Conservation (phyloP, 345 rosid genomes). For the Tarenaya hassleriana region DNA sequence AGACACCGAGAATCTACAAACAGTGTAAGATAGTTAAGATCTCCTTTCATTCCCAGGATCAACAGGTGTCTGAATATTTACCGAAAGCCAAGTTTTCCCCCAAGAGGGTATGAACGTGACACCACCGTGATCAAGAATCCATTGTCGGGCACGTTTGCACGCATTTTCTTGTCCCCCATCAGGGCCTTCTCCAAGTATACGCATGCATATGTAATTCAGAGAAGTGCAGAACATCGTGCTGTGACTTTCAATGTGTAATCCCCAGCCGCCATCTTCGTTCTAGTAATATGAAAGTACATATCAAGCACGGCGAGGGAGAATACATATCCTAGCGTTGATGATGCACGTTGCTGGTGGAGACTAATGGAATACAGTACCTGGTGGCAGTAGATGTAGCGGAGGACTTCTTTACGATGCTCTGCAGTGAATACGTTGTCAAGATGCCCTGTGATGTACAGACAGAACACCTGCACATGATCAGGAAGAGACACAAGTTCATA, state of each 20-base stretch:
- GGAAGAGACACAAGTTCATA: too few species aligned
- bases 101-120: conserved; percentile 36
- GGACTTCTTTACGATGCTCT: conserved; percentile 20
- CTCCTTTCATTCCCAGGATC: not conserved
- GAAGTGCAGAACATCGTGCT: conserved; percentile 42
- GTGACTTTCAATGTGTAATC: conserved; percentile 35
- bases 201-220: conserved; percentile 34
- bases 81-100: conserved; percentile 51
- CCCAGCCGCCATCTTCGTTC: conserved; percentile 50
- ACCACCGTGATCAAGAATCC: conserved; percentile 47
- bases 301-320: not conserved
- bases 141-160: conserved; percentile 31
- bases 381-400: conserved; percentile 22
- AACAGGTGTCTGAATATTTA: conserved; percentile 3
- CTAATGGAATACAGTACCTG: conserved; percentile 10
- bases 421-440: conserved; percentile 16
- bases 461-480: conserved; percentile 13
- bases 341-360: not conserved
- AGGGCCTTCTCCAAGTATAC: too few species aligned
- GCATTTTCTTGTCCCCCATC: too few species aligned
- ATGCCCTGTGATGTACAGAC: conserved; percentile 19
- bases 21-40: conserved; percentile 5
- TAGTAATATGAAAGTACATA: not conserved
- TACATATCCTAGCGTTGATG: not conserved
- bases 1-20: conserved; percentile 38